Evolutionary conservation across 495 filamentous ascomycete genomes (phyloP), one percentile per base, ranked within the genome.

Genomic region (Ascodesmis nigricans): DNA sequence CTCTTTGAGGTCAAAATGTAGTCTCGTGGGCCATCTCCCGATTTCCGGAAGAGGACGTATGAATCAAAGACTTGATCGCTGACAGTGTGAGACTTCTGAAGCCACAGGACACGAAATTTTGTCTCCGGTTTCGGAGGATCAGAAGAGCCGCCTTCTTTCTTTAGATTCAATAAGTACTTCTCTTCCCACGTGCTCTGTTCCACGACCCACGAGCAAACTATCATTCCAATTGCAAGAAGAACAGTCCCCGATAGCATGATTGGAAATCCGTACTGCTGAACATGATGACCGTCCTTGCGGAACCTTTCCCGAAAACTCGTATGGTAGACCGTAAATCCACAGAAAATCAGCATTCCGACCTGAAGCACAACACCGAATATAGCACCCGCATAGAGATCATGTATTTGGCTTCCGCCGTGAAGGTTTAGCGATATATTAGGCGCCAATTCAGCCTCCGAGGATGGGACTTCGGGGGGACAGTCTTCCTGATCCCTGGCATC

Each of bases 391-490:
- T 39, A 50, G 20, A 53, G 33, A 24, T 49, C 45, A 13, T 11
- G 8, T 16, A 19, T 21, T 11, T 44, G 38, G 3, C 24, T 24
- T 13, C 18, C 21, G 15, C 32, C 26, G 2, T 35, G 25, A 0
- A 45, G 26, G 17, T 55, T 53, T 1, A 49, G 39, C 0, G 49
- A 43, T n/a, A 55, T 42, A 28, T 54, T 55, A 11, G 51, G 53
- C 5, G 44, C 42, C 5, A 1, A 9, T 31, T 13, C 18, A 25
- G 14, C 15, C 38, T 17, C 16, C 11, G 10, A n/a, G 6, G 33
- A 17, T 3, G 22, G 18, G 6, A 7, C 11, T 23, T 13, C 8
- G 15, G 17, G 13, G 29, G 25, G 14, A 39, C 40, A 4, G 27
- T 8, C 17, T 42, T 24, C 8, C 18, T 23, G 5, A 11, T 17